Percentiles rank a stretch among this genome's conserved stretches.
Evolutionary conservation across 1,284 basidiomycete genomes (phyloP).

Genomic region (Malassezia caprae): DNA sequence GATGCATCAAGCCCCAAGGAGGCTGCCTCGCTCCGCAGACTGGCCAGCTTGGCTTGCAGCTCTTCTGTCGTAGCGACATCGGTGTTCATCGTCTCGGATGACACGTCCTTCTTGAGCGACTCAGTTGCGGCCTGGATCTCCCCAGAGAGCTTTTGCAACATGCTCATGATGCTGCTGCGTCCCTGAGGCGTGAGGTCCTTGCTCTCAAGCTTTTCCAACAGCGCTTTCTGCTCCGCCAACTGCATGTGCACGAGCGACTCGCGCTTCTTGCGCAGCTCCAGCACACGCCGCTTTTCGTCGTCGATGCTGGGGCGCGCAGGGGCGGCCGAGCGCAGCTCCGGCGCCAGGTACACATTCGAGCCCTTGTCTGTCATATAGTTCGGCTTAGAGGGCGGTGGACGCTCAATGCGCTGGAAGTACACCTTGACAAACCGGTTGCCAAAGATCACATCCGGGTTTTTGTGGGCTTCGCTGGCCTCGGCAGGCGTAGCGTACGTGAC

Average conservation of each 20-base stretch:
- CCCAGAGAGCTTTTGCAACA: constrained; percentile 66
- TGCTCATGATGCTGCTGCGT: constrained; percentile 68
- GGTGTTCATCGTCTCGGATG: constrained; percentile 36
- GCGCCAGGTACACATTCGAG: constrained; percentile 39
- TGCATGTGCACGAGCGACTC: constrained; percentile 69
- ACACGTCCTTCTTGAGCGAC: constrained; percentile 44
- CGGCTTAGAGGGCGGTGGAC: constrained; percentile 19
- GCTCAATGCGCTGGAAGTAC: constrained; percentile 45
- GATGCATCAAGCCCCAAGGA: constrained; percentile 61
- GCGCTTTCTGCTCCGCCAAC: constrained; percentile 76
- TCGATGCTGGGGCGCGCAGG: neutral
- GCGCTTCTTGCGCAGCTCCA: constrained; percentile 54
- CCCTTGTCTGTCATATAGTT: constrained; percentile 35
- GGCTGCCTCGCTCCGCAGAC: constrained; percentile 73
- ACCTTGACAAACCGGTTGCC: constrained; percentile 84
- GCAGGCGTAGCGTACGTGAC: constrained; percentile 77
- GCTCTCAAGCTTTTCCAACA: constrained; percentile 61
- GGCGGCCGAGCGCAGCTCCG: constrained; percentile 15
- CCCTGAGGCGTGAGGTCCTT: constrained; percentile 60
- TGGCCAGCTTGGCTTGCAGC: constrained; percentile 66
- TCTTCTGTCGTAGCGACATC: constrained; percentile 56
- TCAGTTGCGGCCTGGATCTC: constrained; percentile 59
- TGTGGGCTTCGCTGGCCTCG: constrained; percentile 80
- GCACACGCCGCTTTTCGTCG: constrained; percentile 48
- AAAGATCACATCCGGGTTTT: constrained; percentile 82